These are phyloP conservation scores for Penicillium thymicola DNA, from an alignment of 2,329 filamentous ascomycete genomes.

Conservation along the genomic window DNA sequence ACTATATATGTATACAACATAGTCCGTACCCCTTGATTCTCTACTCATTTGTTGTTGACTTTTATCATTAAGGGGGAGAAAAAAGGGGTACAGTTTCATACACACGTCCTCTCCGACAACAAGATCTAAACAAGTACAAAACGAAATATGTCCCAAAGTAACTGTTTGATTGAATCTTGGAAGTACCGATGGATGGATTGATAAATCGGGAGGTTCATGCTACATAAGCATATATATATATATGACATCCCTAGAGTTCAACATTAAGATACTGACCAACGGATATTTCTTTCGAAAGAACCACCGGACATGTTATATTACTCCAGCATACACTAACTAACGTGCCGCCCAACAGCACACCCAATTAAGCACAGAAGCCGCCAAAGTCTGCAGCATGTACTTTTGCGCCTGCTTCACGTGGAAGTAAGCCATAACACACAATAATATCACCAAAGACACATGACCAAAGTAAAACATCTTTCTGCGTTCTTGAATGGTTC, in stretches of 20 bases:
- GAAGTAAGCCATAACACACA: constrained; percentile 52
- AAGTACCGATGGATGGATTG: neutral
- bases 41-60: neutral
- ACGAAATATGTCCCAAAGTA: neutral
- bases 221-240: no score
- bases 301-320: neutral
- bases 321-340: neutral
- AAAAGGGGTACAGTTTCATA: neutral
- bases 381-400: constrained; percentile 52
- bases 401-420: constrained; percentile 55
- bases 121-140: no score
- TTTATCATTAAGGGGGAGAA: neutral
- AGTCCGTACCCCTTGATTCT: neutral
- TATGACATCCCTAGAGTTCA: no score
- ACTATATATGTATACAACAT: neutral
- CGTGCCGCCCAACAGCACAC: constrained; percentile 23
- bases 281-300: neutral
- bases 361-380: constrained; percentile 46
- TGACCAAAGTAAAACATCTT: constrained; percentile 55
- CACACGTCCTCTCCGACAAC: neutral
- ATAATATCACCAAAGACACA: constrained; percentile 48
- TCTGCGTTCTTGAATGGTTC: constrained; percentile 34
- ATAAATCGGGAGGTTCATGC: neutral
- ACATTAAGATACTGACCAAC: neutral
- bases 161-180: neutral